Evolutionary conservation across 805 yeast genomes (phyloP), one percentile per base, ranked within the genome.

Genomic region (Lachancea nothofagi): DNA sequence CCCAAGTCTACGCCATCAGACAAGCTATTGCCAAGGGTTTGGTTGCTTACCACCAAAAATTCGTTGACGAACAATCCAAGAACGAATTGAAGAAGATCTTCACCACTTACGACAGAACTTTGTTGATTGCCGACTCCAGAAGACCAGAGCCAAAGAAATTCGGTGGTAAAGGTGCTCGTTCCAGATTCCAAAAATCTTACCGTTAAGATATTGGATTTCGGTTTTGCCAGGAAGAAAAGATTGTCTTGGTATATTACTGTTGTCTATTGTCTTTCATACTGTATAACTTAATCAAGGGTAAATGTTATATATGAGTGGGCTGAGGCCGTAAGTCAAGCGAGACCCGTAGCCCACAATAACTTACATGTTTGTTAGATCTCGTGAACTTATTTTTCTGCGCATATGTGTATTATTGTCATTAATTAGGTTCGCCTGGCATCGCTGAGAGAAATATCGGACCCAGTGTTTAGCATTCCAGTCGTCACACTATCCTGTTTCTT

Each of bases 151-250:
- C 98, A 83, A 93, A 93, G 97, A 93, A 93, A 82, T 93, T 93
- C 80, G 98, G 98, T 81, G 98, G 98, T 82, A 95, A 95, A 75
- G 98, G 98, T 86, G 98, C 98, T 78, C 93, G 98, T 80, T 93
- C 98, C 70, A 90, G 97, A 80, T 90, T 86, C 97, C 98, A 93
- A 83, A 93, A 93, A 75, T 93, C 98, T 72, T 93, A 93, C 93
- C 98, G 98, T 89, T 93, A 90, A 54, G 45, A 48, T 32, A 39
- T 34, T 40, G n/a, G 26, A 31, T 31, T 31, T 21, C 34, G 34
- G 34, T 31, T 17, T 21, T 21, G 24, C 34, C 34, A 31, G 18
- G 21, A 36, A 40, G 42, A 29, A 20, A 47, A 45, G 41, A 43
- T 19, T 33, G 31, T 30, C 40, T 37, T 40, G 43, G 40, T 45